Evolutionary conservation across 1,284 basidiomycete genomes (phyloP).

Genomic region (Pascua sp.): DNA sequence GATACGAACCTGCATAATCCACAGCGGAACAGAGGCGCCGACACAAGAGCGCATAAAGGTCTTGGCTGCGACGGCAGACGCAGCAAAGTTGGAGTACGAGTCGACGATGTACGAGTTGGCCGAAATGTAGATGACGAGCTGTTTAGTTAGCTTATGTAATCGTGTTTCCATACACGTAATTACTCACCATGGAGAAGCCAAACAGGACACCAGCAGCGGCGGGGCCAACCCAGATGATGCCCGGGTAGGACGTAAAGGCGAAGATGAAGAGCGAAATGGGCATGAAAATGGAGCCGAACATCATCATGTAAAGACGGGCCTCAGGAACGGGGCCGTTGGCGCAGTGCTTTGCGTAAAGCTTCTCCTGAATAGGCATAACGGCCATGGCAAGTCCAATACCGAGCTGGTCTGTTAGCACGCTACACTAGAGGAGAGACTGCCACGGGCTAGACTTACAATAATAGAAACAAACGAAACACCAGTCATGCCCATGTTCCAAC

Average conservation of each 20-base stretch:
- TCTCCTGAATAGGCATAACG: slow-evolving; percentile 39
- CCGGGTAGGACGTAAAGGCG: slow-evolving; percentile 38
- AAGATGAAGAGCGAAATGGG: slow-evolving; percentile 50
- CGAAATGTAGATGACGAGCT: slow-evolving; percentile 41
- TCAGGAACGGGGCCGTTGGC: slow-evolving; percentile 28
- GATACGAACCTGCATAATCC: slow-evolving; percentile 15
- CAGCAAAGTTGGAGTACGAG: slow-evolving; percentile 32
- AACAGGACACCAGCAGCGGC: slow-evolving; percentile 32
- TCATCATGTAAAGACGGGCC: slow-evolving; percentile 38
- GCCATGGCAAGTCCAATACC: slow-evolving; percentile 36
- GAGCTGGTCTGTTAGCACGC: slow-evolving; percentile 19
- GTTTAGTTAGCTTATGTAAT: slow-evolving; percentile 18
- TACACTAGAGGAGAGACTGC: neutral
- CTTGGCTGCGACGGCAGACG: slow-evolving; percentile 53
- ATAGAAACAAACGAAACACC: slow-evolving; percentile 46
- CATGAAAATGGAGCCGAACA: slow-evolving; percentile 38
- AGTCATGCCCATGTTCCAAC: slow-evolving; percentile 42
- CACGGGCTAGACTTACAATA: slow-evolving; percentile 24
- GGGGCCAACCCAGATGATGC: slow-evolving; percentile 40
- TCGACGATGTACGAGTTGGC: slow-evolving; percentile 46
- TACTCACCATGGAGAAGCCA: slow-evolving; percentile 31
- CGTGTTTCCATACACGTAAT: slow-evolving; percentile 4
- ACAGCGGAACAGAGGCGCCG: slow-evolving; percentile 46
- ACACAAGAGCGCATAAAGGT: slow-evolving; percentile 52
- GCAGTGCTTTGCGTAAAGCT: slow-evolving; percentile 31